Evolutionary conservation across 2,329 filamentous ascomycete species (phyloP).

Genomic region (Alternaria longipes): DNA sequence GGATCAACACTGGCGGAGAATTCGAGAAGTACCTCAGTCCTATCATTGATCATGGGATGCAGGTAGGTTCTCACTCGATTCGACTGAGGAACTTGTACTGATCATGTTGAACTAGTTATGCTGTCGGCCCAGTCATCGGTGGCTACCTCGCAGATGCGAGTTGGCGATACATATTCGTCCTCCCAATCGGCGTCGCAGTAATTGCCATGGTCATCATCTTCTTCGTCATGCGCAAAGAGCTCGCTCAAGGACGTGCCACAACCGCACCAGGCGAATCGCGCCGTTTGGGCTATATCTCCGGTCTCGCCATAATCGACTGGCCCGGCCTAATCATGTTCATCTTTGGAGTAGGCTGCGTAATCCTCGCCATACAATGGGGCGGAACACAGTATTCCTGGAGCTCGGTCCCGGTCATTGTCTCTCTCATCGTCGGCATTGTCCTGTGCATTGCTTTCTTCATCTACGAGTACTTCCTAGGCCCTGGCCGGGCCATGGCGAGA

Average conservation of each 20-base stretch:
- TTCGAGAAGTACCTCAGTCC: slow-evolving; percentile 74
- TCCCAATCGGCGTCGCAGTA: slow-evolving; percentile 52
- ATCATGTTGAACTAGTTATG: slow-evolving; percentile 62
- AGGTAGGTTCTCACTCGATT: slow-evolving; percentile 36
- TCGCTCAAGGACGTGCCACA: slow-evolving; percentile 62
- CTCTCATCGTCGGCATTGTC: slow-evolving; percentile 61
- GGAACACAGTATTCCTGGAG: slow-evolving; percentile 67
- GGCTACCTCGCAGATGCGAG: slow-evolving; percentile 63
- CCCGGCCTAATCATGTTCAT: slow-evolving; percentile 47
- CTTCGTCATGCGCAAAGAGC: slow-evolving; percentile 66
- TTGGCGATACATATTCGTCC: slow-evolving; percentile 74
- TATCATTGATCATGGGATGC: slow-evolving; percentile 67
- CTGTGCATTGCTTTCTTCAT: slow-evolving; percentile 61
- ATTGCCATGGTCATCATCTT: slow-evolving; percentile 64
- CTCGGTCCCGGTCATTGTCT: slow-evolving; percentile 63
- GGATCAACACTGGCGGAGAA: slow-evolving; percentile 74
- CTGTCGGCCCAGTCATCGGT: slow-evolving; percentile 69
- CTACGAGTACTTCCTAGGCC: slow-evolving; percentile 64
- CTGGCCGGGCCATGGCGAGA: slow-evolving; percentile 58
- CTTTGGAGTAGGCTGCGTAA: slow-evolving; percentile 44
- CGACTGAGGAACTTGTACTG: background rate
- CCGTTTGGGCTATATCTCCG: slow-evolving; percentile 46
- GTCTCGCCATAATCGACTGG: slow-evolving; percentile 58
- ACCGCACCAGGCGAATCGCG: slow-evolving; percentile 40
- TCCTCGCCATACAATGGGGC: slow-evolving; percentile 61